Base-by-base conservation (phyloP, 352 stramenopile species). In the Globisporangium cylindrosporum region DNA sequence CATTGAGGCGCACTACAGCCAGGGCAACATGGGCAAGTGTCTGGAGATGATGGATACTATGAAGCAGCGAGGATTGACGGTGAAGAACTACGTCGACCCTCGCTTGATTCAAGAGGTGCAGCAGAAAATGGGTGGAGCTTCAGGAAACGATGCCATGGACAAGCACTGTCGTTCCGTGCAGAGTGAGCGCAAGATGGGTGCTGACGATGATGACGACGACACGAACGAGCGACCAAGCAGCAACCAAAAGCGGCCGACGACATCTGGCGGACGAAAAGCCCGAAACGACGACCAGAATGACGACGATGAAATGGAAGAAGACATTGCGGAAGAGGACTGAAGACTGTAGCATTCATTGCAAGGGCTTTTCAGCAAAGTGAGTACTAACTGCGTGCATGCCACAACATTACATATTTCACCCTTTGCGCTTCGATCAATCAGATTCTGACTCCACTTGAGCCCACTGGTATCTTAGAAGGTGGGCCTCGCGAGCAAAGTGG, bases 21-120 rank as follows among this genome's bases (percentile, higher is more conserved):
- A 82, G 29, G 76, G 80, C 1, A 77, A 98, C 36, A 73, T 85
- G 22, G 66, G 78, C n/a, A 82, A 95, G 57, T 82, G 81, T 46
- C 73, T 88, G 7, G 80, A 91, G 59, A 70, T 83, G 8, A 72
- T 98, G 60, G 76, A 97, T 51, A 76, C 88, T 36, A 97, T 98
- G 90, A 82, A 82, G 25, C 64, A 76, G 18, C 75, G 81, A 10
- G 76, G 81, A 12, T 73, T 97, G 5, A 68, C 66, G 12, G 41
- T 93, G 29, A 90, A 92, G 65, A 77, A 73, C 12, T 97, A 95
- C 68, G 69, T 98, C 24, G 81, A 96, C 18, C 48, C 78, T 12
- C 74, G 77, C 4, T 51, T 97, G 14, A 68, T 97, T 25, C 80
- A 93, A 22, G 81, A 89, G 8, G 72, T 97, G 9, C 74, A 93